These are phyloP conservation scores for Mycena leptocephala DNA, from an alignment of 768 basidiomycete species.

Conservation along the genomic window DNA sequence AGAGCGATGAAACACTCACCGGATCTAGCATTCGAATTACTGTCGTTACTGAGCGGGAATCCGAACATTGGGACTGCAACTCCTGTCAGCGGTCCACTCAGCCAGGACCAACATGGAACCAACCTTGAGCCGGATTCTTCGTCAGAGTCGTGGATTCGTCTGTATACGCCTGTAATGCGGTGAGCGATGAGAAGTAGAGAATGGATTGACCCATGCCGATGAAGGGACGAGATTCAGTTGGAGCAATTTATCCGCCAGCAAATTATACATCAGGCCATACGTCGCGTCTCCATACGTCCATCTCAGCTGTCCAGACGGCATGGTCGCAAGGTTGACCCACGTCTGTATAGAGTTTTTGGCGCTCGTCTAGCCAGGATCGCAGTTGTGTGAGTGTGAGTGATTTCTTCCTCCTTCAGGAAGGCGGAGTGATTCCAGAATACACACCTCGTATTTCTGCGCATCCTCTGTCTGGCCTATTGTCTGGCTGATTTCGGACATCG, in stretches of 20 bases:
- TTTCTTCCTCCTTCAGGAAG: no score
- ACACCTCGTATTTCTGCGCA: slow-evolving; percentile 47
- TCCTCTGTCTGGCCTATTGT: slow-evolving; percentile 44
- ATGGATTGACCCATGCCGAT: not conserved
- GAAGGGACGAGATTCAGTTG: slow-evolving; percentile 56
- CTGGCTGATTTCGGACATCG: no score
- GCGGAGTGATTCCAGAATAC: not conserved
- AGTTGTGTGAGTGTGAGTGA: no score
- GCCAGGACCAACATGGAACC: no score
- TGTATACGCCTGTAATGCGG: not conserved
- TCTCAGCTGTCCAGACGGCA: slow-evolving; percentile 31
- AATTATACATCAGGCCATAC: slow-evolving; percentile 64
- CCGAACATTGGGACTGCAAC: no score
- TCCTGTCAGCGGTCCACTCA: no score
- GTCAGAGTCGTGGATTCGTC: not conserved
- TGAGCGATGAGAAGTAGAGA: not conserved
- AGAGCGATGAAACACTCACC: no score
- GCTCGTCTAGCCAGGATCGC: not conserved
- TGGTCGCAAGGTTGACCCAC: slow-evolving; percentile 21
- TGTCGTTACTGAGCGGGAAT: no score
- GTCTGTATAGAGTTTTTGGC: not conserved
- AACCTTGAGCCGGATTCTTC: not conserved
- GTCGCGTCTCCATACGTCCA: slow-evolving; percentile 37
- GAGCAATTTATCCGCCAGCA: slow-evolving; percentile 66
- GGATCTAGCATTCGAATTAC: slow-evolving; percentile 41